Conservation (phyloP, 148 eudicot genomes). For the Fagopyrum esculentum region DNA sequence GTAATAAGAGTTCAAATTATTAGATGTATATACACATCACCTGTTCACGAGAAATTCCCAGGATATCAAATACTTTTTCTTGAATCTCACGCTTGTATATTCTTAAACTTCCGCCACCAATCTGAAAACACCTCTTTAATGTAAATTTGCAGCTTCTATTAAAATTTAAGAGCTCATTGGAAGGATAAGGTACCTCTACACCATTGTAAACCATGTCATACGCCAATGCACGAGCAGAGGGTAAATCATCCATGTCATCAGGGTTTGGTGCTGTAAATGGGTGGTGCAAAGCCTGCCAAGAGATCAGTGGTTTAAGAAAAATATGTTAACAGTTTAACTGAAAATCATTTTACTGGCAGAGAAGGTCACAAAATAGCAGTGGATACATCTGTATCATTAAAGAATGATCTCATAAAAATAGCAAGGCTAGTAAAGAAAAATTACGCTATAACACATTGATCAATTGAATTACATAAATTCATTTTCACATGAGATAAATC, state of each 20-base stretch:
- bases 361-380: background rate
- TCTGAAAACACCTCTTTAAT: constrained; percentile 27
- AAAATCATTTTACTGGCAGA: background rate
- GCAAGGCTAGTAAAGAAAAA: background rate
- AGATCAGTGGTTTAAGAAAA: constrained; percentile 9
- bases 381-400: background rate
- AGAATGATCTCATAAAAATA: background rate
- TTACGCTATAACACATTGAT: background rate
- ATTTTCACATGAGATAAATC: background rate
- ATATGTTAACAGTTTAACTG: background rate
- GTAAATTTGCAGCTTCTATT: background rate
- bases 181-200: constrained; percentile 55
- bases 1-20: background rate
- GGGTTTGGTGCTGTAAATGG: constrained; percentile 98
- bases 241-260: constrained; percentile 75
- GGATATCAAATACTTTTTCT: constrained; percentile 69
- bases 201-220: constrained; percentile 99
- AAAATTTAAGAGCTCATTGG: background rate
- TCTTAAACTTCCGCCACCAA: constrained; percentile 98
- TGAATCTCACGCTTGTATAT: constrained; percentile 86
- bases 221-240: constrained; percentile 98
- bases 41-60: constrained; percentile 80
- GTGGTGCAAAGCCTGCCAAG: constrained; percentile 87
- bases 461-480: background rate
- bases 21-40: constrained; percentile 24